Base-by-base conservation (phyloP, 352 stramenopile genomes). In the Lagenidium sp. region DNA sequence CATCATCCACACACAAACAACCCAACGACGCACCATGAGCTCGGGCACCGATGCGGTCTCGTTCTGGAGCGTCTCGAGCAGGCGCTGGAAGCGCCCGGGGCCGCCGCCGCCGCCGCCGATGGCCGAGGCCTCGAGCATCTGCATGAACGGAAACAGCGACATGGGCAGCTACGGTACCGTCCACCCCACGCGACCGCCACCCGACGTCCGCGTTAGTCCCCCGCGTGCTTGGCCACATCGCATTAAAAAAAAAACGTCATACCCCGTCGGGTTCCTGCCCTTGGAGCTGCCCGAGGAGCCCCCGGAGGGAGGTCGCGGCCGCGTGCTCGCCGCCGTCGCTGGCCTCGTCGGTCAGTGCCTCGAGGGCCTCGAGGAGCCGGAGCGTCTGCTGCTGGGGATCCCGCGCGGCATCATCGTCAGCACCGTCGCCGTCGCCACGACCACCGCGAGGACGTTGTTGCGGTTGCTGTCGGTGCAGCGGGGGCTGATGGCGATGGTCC, bases 281-380 rank as follows among this genome's bases (percentile, higher is more conserved):
- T 32, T 62, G 53, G 1, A 62, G 42, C 21, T 62, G 53, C 11
- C 47, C 53, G 28, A 62, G 20, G 19, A 62, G 28, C 19, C 63
- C 68, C 0, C 59, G 63, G 4, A 83, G 50, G 15, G 68, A 78
- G 41, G 63, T 63, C 10, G 73, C 51, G 10, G 76, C 63, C 21
- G 49, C 44, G 8, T 45, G 51, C 10, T 41, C 53, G 28, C 28
- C 28, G 15, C 28, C 28, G 28, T 32, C 28, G 28, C 15, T 8
- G 2, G 62, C 46, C 10, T 82, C 68, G 1, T 61, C 50, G 1
- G 64, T 66, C 2, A 85, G 62, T 37, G 62, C 62, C 29, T 85
- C 72, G 0, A 85, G 54, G 23, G 68, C 68, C 36, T 82, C 68
- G 2, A 85, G 36, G 50, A 85, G 59, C 12, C 68, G 59, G 35